phyloP scores from a whole-genome alignment of 768 basidiomycete genomes.

The Boletus eberwhitei region DNA sequence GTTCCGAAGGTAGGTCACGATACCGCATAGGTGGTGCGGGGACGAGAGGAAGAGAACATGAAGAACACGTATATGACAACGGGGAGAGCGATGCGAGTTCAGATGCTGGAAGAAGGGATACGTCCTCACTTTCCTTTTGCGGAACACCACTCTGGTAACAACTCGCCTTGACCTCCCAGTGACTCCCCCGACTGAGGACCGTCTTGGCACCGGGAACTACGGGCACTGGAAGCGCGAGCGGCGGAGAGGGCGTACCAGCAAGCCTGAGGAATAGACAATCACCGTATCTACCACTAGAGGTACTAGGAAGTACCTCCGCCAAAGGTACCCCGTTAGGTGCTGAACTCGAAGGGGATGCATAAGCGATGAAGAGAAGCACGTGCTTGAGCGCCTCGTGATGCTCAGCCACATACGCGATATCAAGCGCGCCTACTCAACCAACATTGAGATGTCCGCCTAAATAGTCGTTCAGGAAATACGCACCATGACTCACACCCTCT shows the following conservation, averaged over 20 bases:
- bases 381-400: constrained; percentile 84
- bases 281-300: constrained; percentile 38
- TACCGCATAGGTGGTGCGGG: constrained; percentile 55
- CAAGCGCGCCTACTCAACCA: constrained; percentile 28
- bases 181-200: constrained; percentile 50
- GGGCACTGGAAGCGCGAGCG: constrained; percentile 53
- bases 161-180: constrained; percentile 71
- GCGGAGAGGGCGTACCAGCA: constrained; percentile 54
- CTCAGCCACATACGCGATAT: constrained; percentile 61
- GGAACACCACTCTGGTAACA: constrained; percentile 27
- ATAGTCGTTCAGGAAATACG: background rate
- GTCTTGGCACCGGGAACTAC: constrained; percentile 60
- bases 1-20: constrained; percentile 88
- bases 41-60: constrained; percentile 71
- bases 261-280: constrained; percentile 63
- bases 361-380: constrained; percentile 68
- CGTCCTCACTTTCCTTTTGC: constrained; percentile 27
- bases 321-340: constrained; percentile 46
- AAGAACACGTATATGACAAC: constrained; percentile 69
- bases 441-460: background rate
- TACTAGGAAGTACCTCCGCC: constrained; percentile 60
- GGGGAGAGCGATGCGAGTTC: constrained; percentile 56
- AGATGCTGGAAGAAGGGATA: constrained; percentile 62
- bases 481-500: constrained; percentile 15
- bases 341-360: constrained; percentile 6